A percentile compares a stretch with the other conserved stretches of the same genome.
phyloP scores from a whole-genome alignment of 2,329 filamentous ascomycete genomes.

The Thielaviopsis euricoi region DNA sequence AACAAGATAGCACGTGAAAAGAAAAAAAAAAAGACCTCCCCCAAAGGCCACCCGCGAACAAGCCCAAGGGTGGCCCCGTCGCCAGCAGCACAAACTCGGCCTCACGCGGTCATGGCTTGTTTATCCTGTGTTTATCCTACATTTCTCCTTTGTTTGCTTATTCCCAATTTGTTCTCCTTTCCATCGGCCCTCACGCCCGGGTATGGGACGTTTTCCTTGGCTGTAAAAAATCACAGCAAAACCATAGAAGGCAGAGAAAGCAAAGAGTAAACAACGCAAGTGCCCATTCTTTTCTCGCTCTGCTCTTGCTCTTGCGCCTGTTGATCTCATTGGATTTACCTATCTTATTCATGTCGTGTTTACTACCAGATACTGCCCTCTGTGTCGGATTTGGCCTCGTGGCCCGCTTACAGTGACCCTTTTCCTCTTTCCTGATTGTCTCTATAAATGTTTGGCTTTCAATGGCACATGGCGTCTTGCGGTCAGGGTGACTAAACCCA shows the following conservation, averaged over 20 bases:
- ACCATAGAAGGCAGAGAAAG: too few species aligned
- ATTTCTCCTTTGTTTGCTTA: neutral
- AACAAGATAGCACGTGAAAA: neutral
- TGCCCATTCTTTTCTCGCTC: neutral
- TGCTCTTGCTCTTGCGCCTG: neutral
- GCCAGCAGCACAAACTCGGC: neutral
- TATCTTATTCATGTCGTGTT: neutral
- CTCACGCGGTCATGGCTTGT: neutral
- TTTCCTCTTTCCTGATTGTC: neutral
- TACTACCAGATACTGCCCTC: neutral
- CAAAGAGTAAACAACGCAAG: neutral
- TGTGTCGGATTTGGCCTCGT: neutral
- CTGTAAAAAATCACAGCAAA: too few species aligned
- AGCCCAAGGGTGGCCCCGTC: neutral
- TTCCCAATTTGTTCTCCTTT: neutral
- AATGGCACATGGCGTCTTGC: neutral
- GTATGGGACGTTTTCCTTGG: too few species aligned
- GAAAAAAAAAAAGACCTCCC: neutral
- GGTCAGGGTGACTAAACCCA: neutral
- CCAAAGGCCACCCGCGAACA: neutral
- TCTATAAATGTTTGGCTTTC: neutral
- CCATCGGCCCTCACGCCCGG: neutral
- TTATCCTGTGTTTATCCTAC: neutral
- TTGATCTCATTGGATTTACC: neutral
- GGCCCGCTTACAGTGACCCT: neutral